Base-by-base conservation (phyloP, 2,329 filamentous ascomycete species). In the Endoconidiophora polonica region DNA sequence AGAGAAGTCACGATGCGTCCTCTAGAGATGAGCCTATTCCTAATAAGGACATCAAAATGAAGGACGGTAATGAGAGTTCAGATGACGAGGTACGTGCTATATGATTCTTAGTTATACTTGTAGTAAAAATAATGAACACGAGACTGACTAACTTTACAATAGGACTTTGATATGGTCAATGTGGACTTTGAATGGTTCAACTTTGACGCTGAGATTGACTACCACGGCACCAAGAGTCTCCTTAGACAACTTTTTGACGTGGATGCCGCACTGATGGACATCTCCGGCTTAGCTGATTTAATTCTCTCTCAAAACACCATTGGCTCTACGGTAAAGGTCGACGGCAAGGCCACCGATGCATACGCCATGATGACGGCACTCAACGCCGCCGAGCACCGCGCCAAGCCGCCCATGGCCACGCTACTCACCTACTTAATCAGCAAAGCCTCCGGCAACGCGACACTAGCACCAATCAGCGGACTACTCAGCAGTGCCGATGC, bases 141-240 rank as follows among this genome's bases (percentile, higher is more conserved):
- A 33, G 29, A 9, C 7, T 12, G 49, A 61, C 22, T 52, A 49
- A 52, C 46, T 37, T 50, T 37, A 4, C 23, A 36, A 4, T 49
- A 94, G 85, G 86, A 94, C 60, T 83, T 87, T 60, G 84, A 94
- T 62, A 83, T 90, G 63, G 79, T 98, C 56, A 82, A 96, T 61
- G 87, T 96, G 52, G 90, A 96, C 57, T 98, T 98, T 60, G 91
- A 98, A 69, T 96, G 87, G 84, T 98, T 96, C 69, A 93, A 95
- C 66, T 94, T 90, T 55, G 82, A 91, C 58, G 73, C 84, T 2
- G 78, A 83, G 5, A 74, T 94, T 58, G 91, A 98, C 65, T 96
- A 96, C 65, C 90, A 96, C 66, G 91, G 91, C 52, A 76, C 93
- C 58, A 95, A 95, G 65, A 82, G 79, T 7, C 77, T 98, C 5